Base-by-base conservation (phyloP, 805 yeast species). In the Schwanniomyces vanrijiae region DNA sequence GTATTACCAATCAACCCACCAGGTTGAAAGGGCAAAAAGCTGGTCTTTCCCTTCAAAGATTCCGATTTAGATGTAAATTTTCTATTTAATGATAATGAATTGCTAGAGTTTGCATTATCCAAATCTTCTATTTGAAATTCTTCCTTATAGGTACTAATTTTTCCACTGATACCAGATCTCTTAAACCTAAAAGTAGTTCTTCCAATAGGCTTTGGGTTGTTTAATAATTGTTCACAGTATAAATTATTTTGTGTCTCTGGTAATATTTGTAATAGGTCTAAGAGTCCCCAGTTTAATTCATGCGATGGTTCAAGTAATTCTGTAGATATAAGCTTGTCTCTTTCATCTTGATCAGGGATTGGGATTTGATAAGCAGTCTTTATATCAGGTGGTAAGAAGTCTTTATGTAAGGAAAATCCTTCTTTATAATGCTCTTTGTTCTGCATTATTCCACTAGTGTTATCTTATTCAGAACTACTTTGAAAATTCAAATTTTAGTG, bases 21-120 rank as follows among this genome's bases (percentile, higher is more conserved):
- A 0, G 99, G 99, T 48, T 86, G 84, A 61, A 94, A 94, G 0
- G 99, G 99, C 58, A 92, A 67, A 56, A 79, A 87, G 16, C 82
- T 78, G 0, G 95, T 76, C 3, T 82, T 74, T 0, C 98, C 98
- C 40, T 76, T 71, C 2, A 89, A 68, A 1, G 83, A 71, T 35
- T 82, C 85, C n/a, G 71, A 71, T 52, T 80, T 81, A 5, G 86
- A 75, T 13, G 83, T 81, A 51, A 82, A 78, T 44, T 83, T 78
- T 52, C 99, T 75, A 25, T 80, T 82, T 48, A 90, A 62, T 1
- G 96, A 85, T 40, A 90, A 70, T 0, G 96, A 86, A 49, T 83
- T 85, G 10, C 84, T 75, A 13, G 90, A 80, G 38, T 80, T 80
- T 7, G 84, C 82, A 45, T 68, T 68, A 48, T 84, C 84, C 14